A percentile compares a stretch with the other conserved stretches of the same genome.
Conservation (phyloP, 2,329 filamentous ascomycete species). For the Ophiocordyceps sinensis region DNA sequence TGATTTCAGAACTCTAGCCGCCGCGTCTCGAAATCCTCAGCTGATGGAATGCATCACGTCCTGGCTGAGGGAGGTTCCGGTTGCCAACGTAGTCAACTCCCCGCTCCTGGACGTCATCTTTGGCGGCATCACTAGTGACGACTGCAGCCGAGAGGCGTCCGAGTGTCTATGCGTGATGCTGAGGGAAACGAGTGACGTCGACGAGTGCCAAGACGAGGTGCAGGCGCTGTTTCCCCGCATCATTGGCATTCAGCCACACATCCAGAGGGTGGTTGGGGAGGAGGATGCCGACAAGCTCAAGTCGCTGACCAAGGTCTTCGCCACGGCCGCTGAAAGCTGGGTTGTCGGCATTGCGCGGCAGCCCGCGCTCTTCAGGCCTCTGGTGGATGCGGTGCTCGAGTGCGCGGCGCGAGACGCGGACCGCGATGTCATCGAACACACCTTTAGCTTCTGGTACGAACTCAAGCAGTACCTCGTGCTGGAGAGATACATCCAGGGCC, state of each 20-base stretch:
- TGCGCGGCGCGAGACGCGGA: constrained; percentile 79
- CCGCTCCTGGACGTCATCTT: constrained; percentile 72
- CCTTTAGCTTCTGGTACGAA: constrained; percentile 97
- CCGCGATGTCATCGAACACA: constrained; percentile 80
- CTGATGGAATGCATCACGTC: constrained; percentile 92
- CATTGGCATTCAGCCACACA: constrained; percentile 60
- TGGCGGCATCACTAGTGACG: constrained; percentile 58
- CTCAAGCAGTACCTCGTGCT: constrained; percentile 91
- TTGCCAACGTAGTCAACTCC: constrained; percentile 70
- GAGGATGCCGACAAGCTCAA: constrained; percentile 81
- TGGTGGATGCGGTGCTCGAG: constrained; percentile 87
- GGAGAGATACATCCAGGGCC: constrained; percentile 74
- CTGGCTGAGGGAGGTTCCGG: constrained; percentile 87
- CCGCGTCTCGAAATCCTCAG: constrained; percentile 73
- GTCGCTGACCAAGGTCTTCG: constrained; percentile 76
- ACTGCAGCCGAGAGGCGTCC: constrained; percentile 72
- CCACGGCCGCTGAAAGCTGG: constrained; percentile 90
- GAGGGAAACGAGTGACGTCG: constrained; percentile 82
- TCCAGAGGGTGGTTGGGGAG: constrained; percentile 57
- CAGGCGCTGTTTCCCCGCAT: constrained; percentile 70
- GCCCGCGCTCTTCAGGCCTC: constrained; percentile 62
- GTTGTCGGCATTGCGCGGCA: constrained; percentile 80
- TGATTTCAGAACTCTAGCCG: constrained; percentile 29
- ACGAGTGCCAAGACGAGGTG: constrained; percentile 74
- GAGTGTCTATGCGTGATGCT: constrained; percentile 90